Evolutionary conservation across 805 yeast species (phyloP), one percentile per base, ranked within the genome.

Genomic region (Priceomyces melissophilus): DNA sequence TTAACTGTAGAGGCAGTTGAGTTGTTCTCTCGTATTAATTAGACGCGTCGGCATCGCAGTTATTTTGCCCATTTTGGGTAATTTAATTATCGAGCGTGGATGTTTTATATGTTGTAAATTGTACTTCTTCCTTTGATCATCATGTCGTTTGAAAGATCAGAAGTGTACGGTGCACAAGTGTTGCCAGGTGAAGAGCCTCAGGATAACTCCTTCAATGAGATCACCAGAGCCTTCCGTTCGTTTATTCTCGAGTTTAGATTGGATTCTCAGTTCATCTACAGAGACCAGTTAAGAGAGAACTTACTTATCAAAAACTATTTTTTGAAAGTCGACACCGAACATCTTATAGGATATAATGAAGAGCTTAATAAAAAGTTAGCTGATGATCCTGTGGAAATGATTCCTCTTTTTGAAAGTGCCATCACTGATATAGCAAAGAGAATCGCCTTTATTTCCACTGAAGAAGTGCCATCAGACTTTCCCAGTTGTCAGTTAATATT

Each of bases 231-330:
- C 2, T 90, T 91, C 71, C 80, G 83, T 49, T 73, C 79, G 50
- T 93, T 93, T 62, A 76, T 93, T 31, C 69, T 88, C 40, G 96
- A 89, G 59, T 93, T 88, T 63, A 78, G 96, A 63, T 75, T 87
- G 45, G 84, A 86, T 55, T 78, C 87, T 43, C 84, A 81, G 58
- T 93, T 86, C 61, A 71, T 89, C 30, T 91, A 91, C 69, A 75
- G 95, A 71, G 96, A 90, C 54, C 96, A 90, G 60, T 71, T 93
- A 41, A 74, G 96, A 51, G 96, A 88, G 54, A 88, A 90, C 61
- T 68, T 95, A 35, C 70, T 91, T 38, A 82, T 87, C 47, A 82
- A 82, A 41, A 79, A 82, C 53, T 90, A 80, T 63, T 76, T 74
- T 31, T 63, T 93, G 38, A 76, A 78, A 2, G 95, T 93, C 9